Conservation (phyloP, 352 stramenopile species). For the Pythium periplocum region DNA sequence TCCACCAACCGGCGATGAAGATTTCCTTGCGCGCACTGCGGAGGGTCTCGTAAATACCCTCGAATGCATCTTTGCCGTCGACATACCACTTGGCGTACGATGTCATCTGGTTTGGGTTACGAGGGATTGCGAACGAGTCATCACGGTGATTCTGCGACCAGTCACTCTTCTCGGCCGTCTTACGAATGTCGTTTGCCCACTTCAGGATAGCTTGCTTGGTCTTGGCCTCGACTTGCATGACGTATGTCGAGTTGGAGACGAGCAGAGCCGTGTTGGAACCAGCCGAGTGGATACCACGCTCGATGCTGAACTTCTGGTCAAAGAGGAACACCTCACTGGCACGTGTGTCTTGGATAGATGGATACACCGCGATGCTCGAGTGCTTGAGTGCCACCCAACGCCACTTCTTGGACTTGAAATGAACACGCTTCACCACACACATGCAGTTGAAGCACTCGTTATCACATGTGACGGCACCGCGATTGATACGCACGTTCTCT, state of each 20-base stretch:
- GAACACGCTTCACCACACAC: conserved; percentile 82
- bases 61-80: conserved; percentile 70
- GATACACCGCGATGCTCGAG: conserved; percentile 74
- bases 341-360: conserved; percentile 67
- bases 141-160: conserved; percentile 79
- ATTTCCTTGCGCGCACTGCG: conserved; percentile 73
- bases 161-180: conserved; percentile 53
- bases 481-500: conserved; percentile 83
- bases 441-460: conserved; percentile 89
- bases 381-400: conserved; percentile 81
- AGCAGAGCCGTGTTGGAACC: conserved; percentile 75
- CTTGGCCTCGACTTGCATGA: conserved; percentile 81
- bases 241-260: conserved; percentile 78
- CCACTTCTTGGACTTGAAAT: conserved; percentile 78
- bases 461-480: conserved; percentile 66
- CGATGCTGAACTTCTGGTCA: conserved; percentile 77
- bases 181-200: conserved; percentile 83
- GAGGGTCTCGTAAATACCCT: conserved; percentile 69
- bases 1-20: conserved; percentile 90
- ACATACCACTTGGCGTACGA: conserved; percentile 81
- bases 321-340: conserved; percentile 73
- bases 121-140: conserved; percentile 74
- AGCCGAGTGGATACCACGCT: conserved; percentile 69
- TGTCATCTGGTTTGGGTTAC: conserved; percentile 49
- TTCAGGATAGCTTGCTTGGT: conserved; percentile 75